Base-by-base conservation (phyloP, 495 filamentous ascomycete genomes). In the Hypoxylon lenormandii region DNA sequence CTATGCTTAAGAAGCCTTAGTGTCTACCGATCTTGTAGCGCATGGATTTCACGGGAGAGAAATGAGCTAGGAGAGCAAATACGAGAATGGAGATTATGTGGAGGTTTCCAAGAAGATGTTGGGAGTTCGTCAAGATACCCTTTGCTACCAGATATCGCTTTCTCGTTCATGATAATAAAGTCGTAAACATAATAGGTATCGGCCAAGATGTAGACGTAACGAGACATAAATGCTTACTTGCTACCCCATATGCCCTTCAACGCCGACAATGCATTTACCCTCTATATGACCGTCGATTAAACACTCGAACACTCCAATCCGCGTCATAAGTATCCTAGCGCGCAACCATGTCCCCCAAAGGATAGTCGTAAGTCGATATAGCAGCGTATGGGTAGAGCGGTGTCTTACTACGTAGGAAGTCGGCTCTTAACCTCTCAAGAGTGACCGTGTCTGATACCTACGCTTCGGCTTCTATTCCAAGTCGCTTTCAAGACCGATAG, bases 1-100 rank as follows among this genome's bases (percentile, higher is more conserved):
- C 77, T 56, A 71, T 79, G 48, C 76, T 82, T 23, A 48, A 33
- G 21, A 69, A 72, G 51, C 16, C 30, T 43, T 64, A 53, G 16
- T 37, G 28, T 15, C 30, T 33, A 33, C 3, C 30, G 30, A 33
- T 8, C 10, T 33, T 11, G 30, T 33, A 33, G 30, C 30, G 30
- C 30, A 33, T 11, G 30, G 10, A 8, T 33, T 33, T 33, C 30
- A 33, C 30, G 10, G 30, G 30, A 7, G 6, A 33, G 13, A 15
- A 43, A 18, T 16, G 8, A 49, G 10, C 18, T 26, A 26, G 23
- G 23, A 13, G 15, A n/a, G 2, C 6, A 18, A 19, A 33, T 52
- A 42, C 16, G 42, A 57, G 18, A 54, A 53, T 21, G 37, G 55
- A 37, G 13, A 8, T 5, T 19, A 53, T 45, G 3, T 51, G 26